A percentile compares a stretch with the other conserved stretches of the same genome.
Conservation (phyloP, 768 basidiomycete genomes). For the Chalciporus pseudorubinellus region DNA sequence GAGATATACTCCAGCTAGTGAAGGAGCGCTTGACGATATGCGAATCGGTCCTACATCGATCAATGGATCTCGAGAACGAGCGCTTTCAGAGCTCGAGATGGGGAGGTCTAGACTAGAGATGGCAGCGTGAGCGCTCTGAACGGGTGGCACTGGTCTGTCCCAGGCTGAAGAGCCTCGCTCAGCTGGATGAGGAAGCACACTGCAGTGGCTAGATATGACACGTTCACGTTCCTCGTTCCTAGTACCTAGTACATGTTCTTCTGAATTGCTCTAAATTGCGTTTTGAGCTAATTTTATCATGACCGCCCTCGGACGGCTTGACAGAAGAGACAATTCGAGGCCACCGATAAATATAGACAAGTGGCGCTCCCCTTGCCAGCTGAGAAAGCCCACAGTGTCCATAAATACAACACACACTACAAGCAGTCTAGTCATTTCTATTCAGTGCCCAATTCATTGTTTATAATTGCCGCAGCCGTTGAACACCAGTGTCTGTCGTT, state of each 20-base stretch:
- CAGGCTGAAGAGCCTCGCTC: background rate
- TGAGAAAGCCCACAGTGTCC: background rate
- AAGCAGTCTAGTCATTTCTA: no score
- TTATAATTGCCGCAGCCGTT: no score
- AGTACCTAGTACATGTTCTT: no score
- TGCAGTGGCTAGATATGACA: no score
- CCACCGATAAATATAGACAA: background rate
- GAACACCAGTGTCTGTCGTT: no score
- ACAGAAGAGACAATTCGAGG: background rate
- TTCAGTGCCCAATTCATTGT: no score
- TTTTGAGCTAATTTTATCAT: background rate
- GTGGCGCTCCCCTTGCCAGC: background rate
- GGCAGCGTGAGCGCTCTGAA: no score
- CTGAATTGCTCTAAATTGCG: background rate
- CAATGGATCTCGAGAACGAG: background rate
- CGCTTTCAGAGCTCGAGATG: background rate
- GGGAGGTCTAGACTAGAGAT: slow-evolving; percentile 2
- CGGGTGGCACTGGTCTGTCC: background rate
- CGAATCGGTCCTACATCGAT: background rate
- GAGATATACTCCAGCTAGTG: background rate
- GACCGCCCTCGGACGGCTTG: background rate
- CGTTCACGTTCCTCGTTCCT: no score
- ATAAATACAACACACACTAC: background rate
- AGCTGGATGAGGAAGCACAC: no score
- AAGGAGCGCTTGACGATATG: background rate